Percentiles rank a stretch among this genome's conserved stretches.
phyloP scores from a whole-genome alignment of 2,329 filamentous ascomycete genomes.

The Verticillium tricorpus region DNA sequence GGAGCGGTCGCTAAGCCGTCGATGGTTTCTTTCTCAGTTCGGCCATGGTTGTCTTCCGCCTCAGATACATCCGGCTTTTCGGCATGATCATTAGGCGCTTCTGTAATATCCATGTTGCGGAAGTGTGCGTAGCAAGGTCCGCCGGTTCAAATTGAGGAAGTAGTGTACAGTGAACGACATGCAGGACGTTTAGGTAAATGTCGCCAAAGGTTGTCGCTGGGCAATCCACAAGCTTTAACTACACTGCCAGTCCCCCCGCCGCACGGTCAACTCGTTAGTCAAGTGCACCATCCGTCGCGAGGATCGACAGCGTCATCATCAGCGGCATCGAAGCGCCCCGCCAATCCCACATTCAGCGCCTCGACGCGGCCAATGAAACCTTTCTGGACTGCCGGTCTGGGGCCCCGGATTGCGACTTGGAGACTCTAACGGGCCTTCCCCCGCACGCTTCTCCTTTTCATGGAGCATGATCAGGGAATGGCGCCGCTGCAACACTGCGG shows the following conservation, averaged over 20 bases:
- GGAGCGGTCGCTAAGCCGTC: conserved; percentile 2
- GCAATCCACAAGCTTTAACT: neutral
- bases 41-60: conserved; percentile 2
- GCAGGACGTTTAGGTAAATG: neutral
- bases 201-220: neutral
- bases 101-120: neutral
- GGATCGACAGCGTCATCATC: neutral
- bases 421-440: neutral
- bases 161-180: too few relatives aligned
- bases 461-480: neutral
- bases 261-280: neutral
- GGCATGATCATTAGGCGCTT: neutral
- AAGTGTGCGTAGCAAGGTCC: neutral
- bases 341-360: neutral
- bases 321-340: neutral
- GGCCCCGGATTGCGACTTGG: neutral
- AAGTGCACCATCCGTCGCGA: neutral
- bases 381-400: neutral
- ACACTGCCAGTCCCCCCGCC: neutral
- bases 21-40: conserved; percentile 2
- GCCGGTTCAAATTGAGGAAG: neutral
- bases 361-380: neutral
- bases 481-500: neutral
- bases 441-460: neutral
- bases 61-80: conserved; percentile 9